Conservation (phyloP, 73 alveolate genomes). For the Symbiodinium natans region DNA sequence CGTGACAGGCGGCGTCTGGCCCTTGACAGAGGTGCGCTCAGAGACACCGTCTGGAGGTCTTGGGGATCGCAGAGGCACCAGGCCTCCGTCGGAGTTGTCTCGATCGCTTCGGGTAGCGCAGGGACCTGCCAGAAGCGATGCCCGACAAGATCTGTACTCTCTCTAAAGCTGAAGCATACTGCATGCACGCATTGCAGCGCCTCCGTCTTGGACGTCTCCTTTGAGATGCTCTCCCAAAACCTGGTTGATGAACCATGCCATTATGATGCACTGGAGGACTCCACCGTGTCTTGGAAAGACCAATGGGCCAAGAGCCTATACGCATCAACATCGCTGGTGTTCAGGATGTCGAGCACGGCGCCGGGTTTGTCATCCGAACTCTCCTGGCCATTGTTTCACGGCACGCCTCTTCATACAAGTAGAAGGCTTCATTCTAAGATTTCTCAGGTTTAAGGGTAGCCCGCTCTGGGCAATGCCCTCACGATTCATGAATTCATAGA, state of each 20-base stretch:
- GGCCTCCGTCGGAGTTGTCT: background rate
- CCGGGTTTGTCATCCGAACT: slow-evolving; percentile 10
- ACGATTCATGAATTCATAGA: too few species aligned
- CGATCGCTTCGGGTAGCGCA: background rate
- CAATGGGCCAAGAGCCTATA: background rate
- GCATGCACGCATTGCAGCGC: background rate
- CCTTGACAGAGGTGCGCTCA: too few species aligned
- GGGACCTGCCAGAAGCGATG: background rate
- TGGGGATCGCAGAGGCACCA: slow-evolving; percentile 11
- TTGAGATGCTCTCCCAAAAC: slow-evolving; percentile 81
- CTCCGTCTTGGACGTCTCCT: slow-evolving; percentile 46
- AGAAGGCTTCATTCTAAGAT: too few species aligned
- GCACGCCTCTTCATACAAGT: too few species aligned
- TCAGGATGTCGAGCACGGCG: slow-evolving; percentile 32
- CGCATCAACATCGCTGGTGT: slow-evolving; percentile 60
- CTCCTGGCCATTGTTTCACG: too few species aligned
- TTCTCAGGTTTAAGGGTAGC: too few species aligned
- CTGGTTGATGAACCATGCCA: background rate
- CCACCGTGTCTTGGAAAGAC: too few species aligned
- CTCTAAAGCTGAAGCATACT: too few species aligned
- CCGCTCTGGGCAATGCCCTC: too few species aligned
- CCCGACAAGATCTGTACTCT: too few species aligned
- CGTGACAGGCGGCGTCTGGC: too few species aligned
- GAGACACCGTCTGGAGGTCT: background rate
- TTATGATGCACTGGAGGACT: too few species aligned